A percentile compares a stretch with the other conserved stretches of the same genome.
Evolutionary conservation across 192 early-diverging fungal genomes (phyloP).

Genomic region (Gaertneriomyces semiglobifer): DNA sequence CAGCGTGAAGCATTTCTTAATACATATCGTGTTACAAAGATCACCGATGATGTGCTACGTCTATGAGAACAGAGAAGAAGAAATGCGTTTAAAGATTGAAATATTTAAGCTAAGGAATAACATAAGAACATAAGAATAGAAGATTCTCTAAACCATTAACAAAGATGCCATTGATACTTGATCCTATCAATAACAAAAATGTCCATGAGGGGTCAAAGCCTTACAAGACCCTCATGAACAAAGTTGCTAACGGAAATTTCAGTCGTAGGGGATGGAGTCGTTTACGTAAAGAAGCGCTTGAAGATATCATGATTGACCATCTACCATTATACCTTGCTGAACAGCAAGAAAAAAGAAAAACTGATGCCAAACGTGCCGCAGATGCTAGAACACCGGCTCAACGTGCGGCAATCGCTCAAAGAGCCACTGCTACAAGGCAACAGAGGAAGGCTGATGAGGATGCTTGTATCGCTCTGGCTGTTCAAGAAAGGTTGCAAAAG

Average conservation of each 20-base stretch:
- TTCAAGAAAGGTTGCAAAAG: not conserved
- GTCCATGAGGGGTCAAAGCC: not conserved
- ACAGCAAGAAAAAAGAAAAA: conserved; percentile 4
- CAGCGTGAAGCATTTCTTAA: no score
- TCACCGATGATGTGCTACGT: no score
- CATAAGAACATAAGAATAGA: conserved; percentile 1
- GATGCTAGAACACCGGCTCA: not conserved
- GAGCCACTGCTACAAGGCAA: not conserved
- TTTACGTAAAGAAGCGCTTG: not conserved
- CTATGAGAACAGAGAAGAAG: no score
- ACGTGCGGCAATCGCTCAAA: not conserved
- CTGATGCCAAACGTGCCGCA: not conserved
- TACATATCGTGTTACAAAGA: no score
- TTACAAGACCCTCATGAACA: not conserved
- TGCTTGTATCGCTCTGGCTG: not conserved
- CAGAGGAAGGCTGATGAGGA: not conserved
- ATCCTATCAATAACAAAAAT: conserved; percentile 5
- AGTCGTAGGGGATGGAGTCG: not conserved
- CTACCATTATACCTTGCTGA: not conserved
- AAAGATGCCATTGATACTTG: not conserved
- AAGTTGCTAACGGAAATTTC: not conserved
- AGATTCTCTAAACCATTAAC: not conserved
- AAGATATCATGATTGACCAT: conserved; percentile 4
- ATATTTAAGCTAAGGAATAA: not conserved
- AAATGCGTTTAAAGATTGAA: no score